phyloP scores from a whole-genome alignment of 257 asterid species.

The Catharanthus roseus region DNA sequence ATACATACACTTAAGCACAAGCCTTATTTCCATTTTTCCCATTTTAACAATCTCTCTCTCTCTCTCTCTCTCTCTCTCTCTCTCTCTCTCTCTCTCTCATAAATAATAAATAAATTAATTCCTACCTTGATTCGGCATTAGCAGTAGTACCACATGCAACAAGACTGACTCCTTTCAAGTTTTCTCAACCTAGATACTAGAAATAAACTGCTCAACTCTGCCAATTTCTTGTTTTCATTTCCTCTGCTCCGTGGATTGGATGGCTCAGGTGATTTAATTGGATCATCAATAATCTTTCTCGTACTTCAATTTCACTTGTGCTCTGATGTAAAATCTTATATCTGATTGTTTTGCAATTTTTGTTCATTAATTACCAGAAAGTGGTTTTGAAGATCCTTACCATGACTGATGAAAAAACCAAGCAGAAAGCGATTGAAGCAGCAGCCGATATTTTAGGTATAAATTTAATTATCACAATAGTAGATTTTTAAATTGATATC shows the following conservation, averaged over 20 bases:
- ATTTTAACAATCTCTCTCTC: too few species aligned
- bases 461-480: neutral
- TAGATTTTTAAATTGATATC: too few species aligned
- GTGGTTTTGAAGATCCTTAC: slow-evolving; percentile 56
- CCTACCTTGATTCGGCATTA: neutral
- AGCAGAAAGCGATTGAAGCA: slow-evolving; percentile 79
- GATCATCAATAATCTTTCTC: neutral
- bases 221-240: neutral
- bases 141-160: neutral
- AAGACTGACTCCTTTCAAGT: too few species aligned
- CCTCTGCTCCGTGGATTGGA: neutral
- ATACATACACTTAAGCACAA: too few species aligned
- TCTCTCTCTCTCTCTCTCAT: neutral
- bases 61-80: neutral
- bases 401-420: slow-evolving; percentile 77
- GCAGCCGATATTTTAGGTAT: slow-evolving; percentile 73
- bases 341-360: neutral
- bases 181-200: neutral
- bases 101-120: neutral
- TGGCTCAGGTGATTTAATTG: neutral
- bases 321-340: neutral
- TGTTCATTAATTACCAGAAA: slow-evolving; percentile 38
- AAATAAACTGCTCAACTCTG: neutral
- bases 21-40: too few species aligned
- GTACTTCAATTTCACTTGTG: neutral